A percentile compares a stretch with the other conserved stretches of the same genome.
These are phyloP conservation scores for Geotrichum fermentans DNA, from an alignment of 1,139 yeast genomes.

Conservation along the genomic window DNA sequence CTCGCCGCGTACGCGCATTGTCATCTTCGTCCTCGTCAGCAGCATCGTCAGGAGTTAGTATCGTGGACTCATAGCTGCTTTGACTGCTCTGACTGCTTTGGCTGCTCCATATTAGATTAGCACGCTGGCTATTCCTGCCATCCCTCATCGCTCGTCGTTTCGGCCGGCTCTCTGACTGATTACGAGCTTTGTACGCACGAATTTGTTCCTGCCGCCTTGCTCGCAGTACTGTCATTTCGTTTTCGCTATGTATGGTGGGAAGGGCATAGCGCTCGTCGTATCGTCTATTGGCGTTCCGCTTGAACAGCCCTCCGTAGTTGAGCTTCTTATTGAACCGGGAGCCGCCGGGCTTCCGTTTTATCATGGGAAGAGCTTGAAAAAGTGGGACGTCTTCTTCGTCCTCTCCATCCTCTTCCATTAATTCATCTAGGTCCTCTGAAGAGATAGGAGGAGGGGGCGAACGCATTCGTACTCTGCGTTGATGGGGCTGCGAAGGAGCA, in stretches of 20 bases:
- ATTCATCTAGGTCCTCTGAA: conserved; percentile 4
- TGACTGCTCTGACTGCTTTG: background rate
- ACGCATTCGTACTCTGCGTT: conserved; percentile 4
- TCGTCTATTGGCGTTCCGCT: background rate
- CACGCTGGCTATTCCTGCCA: background rate
- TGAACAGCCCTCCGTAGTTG: background rate
- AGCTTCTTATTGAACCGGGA: background rate
- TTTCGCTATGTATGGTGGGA: conserved; percentile 3
- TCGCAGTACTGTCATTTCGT: conserved; percentile 6
- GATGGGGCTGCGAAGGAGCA: background rate
- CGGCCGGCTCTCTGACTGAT: conserved; percentile 19
- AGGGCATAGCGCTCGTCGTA: background rate
- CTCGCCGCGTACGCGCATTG: background rate
- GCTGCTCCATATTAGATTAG: background rate
- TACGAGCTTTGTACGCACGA: conserved; percentile 21
- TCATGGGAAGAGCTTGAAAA: background rate
- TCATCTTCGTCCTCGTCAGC: background rate
- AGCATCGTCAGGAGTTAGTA: background rate
- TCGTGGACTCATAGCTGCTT: background rate
- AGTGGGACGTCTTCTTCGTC: background rate
- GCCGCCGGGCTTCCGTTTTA: background rate
- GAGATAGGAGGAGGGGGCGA: conserved; percentile 11
- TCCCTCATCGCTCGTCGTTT: conserved; percentile 17
- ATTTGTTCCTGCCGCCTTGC: conserved; percentile 21
- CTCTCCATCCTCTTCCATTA: conserved; percentile 1